Percentiles rank a stretch among this genome's conserved stretches.
Conservation (phyloP, 441 rosid species). For the Adansonia madagascariensis region DNA sequence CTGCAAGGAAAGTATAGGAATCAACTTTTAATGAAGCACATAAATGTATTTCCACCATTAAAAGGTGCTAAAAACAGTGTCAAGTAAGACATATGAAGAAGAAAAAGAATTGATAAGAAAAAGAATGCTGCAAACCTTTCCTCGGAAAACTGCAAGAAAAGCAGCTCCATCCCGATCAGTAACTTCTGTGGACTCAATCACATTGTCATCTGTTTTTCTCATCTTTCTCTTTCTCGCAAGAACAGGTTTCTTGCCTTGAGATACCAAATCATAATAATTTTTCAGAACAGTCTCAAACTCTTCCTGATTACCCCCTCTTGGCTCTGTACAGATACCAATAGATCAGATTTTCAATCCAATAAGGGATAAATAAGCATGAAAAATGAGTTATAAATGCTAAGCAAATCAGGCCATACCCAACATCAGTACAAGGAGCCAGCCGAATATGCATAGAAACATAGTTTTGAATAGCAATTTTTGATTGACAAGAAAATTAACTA, state of each 20-base stretch:
- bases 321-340: constrained; percentile 59
- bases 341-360: constrained; percentile 27
- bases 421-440: constrained; percentile 22
- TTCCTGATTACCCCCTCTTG: constrained; percentile 86
- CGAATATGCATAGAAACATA: constrained; percentile 17
- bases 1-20: constrained; percentile 49
- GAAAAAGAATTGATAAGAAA: constrained; percentile 8
- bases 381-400: constrained; percentile 6
- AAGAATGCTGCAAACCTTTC: constrained; percentile 62
- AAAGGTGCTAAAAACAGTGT: neutral
- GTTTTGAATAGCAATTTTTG: constrained; percentile 11
- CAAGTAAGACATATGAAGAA: constrained; percentile 3
- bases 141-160: constrained; percentile 93
- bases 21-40: neutral
- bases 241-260: constrained; percentile 41
- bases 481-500: constrained; percentile 17
- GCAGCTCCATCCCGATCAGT: constrained; percentile 72
- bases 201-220: constrained; percentile 51
- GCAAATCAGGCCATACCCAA: constrained; percentile 17
- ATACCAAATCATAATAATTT: constrained; percentile 69
- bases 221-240: constrained; percentile 57
- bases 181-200: constrained; percentile 42
- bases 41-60: neutral
- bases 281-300: constrained; percentile 81
- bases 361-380: constrained; percentile 27